Base-by-base conservation (phyloP, 345 rosid species). In the Sonneratia alba region DNA sequence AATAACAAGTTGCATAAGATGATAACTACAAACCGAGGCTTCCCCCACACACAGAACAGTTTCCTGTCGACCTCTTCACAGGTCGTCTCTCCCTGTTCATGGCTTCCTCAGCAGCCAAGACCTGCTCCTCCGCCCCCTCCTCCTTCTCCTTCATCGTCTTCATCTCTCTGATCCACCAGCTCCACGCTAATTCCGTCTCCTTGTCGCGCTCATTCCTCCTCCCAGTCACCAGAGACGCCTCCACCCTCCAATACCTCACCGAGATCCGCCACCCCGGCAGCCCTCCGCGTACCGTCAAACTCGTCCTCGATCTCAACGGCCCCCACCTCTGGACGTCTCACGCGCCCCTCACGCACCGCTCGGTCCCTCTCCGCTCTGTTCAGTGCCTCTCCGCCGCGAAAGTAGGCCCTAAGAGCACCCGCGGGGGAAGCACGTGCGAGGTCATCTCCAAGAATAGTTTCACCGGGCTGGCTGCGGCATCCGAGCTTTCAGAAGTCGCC, bases 171-270 rank as follows among this genome's bases (percentile, higher is more conserved):
- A 78, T 36, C 84, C 74, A 59, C 70, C 68, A 27, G 69, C 66
- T 74, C 36, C 49, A 59, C n/a, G 40, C 76, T 0, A 76, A 61
- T 40, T 16, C 21, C 66, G 38, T 80, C 63, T 57, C 63, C 34
- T 24, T 16, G 66, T 18, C 37, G 19, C 2, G 4, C 34, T 11
- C 66, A 34, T 62, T 62, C 66, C 66, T 62, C 59, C 75, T 87
- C 69, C 86, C 93, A 7, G 83, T 91, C 7, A 7, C 70, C 4
- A 85, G 81, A 80, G 96, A 93, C 77, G 10, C 78, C 15, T 72
- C 85, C 6, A 85, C 90, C 55, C 83, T 80, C 43, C 97, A 91
- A 72, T 93, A 88, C 83, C 47, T 91, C 51, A 75, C 96, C 70
- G 70, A 67, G 42, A 78, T 86, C 77, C 72, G 59, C 37, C 84